Base-by-base conservation (phyloP, 2,329 filamentous ascomycete genomes). In the Cordyceps fumosorosea region DNA sequence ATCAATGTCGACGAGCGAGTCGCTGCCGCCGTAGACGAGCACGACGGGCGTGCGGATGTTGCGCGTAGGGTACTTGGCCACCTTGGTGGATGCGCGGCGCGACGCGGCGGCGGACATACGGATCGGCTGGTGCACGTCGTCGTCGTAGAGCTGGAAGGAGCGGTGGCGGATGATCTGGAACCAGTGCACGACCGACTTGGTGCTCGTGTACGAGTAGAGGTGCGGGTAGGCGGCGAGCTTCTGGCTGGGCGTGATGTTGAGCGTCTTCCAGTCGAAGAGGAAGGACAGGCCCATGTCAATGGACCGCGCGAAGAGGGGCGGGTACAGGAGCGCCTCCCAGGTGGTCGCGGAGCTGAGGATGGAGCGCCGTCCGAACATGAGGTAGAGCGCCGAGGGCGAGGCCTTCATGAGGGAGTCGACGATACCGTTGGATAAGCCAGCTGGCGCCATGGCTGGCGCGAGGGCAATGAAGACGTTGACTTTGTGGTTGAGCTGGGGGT, bases 101-200 rank as follows among this genome's bases (percentile, higher is more conserved):
- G 29, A 29, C 8, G 84, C 84, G 5, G 86, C 86, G 24, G 84
- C 84, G 44, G 34, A 37, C 34, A 93, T 79, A 60, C 86, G 85
- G 64, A 96, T 79, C 0, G 89, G 89, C 32, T 88, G 88, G 62
- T 92, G 89, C 0, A 95, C 84, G 69, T 98, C 93, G 72, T 99
- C 95, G 72, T 99, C 95, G 74, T 93, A 98, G 90, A 99, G 97
- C 75, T 99, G 95, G 74, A 99, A 98, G 29, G 87, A 92, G 69
- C 91, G 90, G 70, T 93, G 97, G 66, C 95, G 89, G 69, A 99
- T 99, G 72, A 99, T 97, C 73, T 99, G 95, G 74, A 99, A 99
- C 95, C 95, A 99, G 73, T 99, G 95, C 0, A 99, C 95, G 10
- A 99, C 92, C 22, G 89, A 93, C 76, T 99, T 99, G 62, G 92